These are phyloP conservation scores for Carex scoparia DNA, from an alignment of 176 grass and related monocot species.

Conservation along the genomic window DNA sequence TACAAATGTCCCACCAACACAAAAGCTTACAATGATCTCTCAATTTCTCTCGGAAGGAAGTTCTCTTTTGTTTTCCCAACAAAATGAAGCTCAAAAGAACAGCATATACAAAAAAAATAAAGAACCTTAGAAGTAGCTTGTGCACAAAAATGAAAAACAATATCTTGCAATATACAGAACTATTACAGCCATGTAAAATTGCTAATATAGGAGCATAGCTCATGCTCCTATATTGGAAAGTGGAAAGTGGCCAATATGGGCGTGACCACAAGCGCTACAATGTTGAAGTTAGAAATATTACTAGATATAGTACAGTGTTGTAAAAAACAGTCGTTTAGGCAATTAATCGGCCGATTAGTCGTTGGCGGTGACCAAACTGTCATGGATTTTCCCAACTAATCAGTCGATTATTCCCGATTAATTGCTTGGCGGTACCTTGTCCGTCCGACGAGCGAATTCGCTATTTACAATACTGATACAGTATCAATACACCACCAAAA, in stretches of 20 bases:
- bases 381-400: too few relatives aligned
- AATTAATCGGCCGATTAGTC: too few relatives aligned
- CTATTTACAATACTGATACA: neutral
- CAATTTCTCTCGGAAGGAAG: neutral
- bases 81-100: neutral
- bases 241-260: neutral
- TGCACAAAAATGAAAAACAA: neutral
- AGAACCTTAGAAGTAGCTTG: neutral
- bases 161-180: neutral
- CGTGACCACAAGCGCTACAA: neutral
- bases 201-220: neutral
- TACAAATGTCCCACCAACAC: neutral
- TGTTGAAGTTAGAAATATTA: neutral
- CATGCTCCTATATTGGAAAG: neutral
- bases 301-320: neutral
- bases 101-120: slow-evolving; percentile 2
- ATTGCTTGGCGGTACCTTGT: too few relatives aligned
- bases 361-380: too few relatives aligned
- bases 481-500: neutral
- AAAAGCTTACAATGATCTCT: neutral
- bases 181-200: neutral
- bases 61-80: neutral
- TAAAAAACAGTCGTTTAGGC: too few relatives aligned
- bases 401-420: too few relatives aligned
- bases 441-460: too few relatives aligned